Percentiles rank a stretch among this genome's conserved stretches.
Evolutionary conservation across 108 stramenopile genomes (phyloP).

Genomic region (Licmophora abbreviata): DNA sequence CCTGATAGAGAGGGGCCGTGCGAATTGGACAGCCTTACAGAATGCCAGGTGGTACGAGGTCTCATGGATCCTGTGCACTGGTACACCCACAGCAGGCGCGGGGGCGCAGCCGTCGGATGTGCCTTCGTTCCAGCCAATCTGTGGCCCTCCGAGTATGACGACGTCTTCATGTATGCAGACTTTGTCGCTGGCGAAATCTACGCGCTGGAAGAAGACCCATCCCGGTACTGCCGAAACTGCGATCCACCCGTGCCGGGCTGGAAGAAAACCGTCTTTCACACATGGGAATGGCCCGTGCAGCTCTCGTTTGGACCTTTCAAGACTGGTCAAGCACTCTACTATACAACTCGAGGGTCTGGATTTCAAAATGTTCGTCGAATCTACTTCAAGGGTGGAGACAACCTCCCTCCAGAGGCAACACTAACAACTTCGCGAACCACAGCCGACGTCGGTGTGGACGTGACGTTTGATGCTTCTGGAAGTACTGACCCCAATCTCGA

Average conservation of each 20-base stretch:
- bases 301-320: conserved; percentile 28
- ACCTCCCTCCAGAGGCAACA: conserved; percentile 17
- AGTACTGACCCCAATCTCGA: conserved; percentile 26
- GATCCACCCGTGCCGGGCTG: conserved; percentile 4
- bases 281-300: conserved; percentile 7
- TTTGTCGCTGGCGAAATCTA: conserved; percentile 18
- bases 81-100: conserved; percentile 16
- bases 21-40: not conserved
- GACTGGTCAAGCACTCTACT: conserved; percentile 18
- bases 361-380: conserved; percentile 16
- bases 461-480: conserved; percentile 18
- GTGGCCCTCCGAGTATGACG: conserved; percentile 20
- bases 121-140: conserved; percentile 17
- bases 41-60: conserved; percentile 4
- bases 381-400: conserved; percentile 14
- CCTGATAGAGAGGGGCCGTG: conserved; percentile 22
- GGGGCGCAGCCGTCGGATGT: conserved; percentile 12
- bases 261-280: not conserved
- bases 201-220: conserved; percentile 3
- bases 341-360: conserved; percentile 5
- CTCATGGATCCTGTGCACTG: conserved; percentile 15
- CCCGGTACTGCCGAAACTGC: conserved; percentile 10
- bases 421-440: conserved; percentile 5
- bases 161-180: conserved; percentile 17
- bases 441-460: conserved; percentile 4